These are phyloP conservation scores for Russula earlei DNA, from an alignment of 768 basidiomycete genomes.

Conservation along the genomic window DNA sequence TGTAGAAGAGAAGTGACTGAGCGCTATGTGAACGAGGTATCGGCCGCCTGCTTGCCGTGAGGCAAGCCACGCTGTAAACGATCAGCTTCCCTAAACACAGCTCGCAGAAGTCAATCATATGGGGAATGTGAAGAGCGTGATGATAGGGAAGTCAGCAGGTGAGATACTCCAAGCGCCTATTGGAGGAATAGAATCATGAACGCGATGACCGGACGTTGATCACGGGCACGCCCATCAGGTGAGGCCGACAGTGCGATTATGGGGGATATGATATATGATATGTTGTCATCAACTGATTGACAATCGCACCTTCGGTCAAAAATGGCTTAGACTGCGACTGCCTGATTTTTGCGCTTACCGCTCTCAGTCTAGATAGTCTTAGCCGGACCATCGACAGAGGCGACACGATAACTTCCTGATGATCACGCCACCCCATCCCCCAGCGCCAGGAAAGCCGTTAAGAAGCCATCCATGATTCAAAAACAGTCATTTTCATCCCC, in stretches of 20 bases:
- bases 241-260: conserved; percentile 1
- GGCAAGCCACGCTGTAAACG: background rate
- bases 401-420: too few relatives aligned
- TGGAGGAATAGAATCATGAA: background rate
- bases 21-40: conserved; percentile 10
- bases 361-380: too few relatives aligned
- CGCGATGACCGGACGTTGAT: conserved; percentile 4
- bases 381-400: too few relatives aligned
- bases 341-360: too few relatives aligned
- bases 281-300: background rate
- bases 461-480: too few relatives aligned
- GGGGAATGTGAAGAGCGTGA: background rate
- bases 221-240: conserved; percentile 14
- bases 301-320: background rate
- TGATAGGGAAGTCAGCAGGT: background rate
- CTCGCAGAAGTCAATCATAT: background rate
- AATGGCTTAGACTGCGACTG: conserved; percentile 1
- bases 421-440: too few relatives aligned
- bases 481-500: too few relatives aligned
- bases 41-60: background rate
- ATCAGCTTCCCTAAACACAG: conserved; percentile 4
- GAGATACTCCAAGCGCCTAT: background rate
- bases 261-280: background rate
- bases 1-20: background rate
- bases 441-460: too few relatives aligned